A percentile compares a stretch with the other conserved stretches of the same genome.
phyloP scores from a whole-genome alignment of 164 flowering plant genomes.

The Saururus chinensis region DNA sequence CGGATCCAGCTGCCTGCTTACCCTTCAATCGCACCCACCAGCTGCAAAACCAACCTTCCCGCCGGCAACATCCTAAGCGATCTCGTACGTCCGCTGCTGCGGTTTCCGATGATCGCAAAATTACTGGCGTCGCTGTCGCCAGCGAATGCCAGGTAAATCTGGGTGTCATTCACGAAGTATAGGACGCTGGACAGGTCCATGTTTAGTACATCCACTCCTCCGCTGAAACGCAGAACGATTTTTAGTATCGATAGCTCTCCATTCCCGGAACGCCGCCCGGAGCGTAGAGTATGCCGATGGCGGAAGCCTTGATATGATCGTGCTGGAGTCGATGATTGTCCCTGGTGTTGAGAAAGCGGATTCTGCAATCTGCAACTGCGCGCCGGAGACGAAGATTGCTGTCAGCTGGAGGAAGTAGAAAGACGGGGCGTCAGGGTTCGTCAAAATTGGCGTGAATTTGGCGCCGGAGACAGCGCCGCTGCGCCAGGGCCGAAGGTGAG shows the following conservation, averaged over 20 bases:
- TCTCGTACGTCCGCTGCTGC: conserved; percentile 19
- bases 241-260: conserved; percentile 11
- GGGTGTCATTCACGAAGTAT: not conserved
- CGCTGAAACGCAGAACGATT: conserved; percentile 12
- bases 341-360: conserved; percentile 13
- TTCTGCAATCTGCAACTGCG: conserved; percentile 4
- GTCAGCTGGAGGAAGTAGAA: conserved; percentile 25
- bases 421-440: conserved; percentile 5
- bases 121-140: conserved; percentile 5
- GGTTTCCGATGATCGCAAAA: conserved; percentile 19
- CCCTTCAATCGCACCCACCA: conserved; percentile 11
- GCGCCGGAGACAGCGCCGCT: conserved; percentile 2
- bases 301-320: conserved; percentile 26
- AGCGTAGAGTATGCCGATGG: conserved; percentile 16
- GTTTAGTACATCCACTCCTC: conserved; percentile 4
- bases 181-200: conserved; percentile 11
- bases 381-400: conserved; percentile 19
- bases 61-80: conserved; percentile 23
- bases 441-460: conserved; percentile 23
- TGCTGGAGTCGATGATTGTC: conserved; percentile 31
- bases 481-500: conserved; percentile 29
- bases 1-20: too few species aligned
- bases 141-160: conserved; percentile 23
- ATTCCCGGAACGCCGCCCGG: conserved; percentile 5
- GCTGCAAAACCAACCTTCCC: conserved; percentile 22